phyloP scores from a whole-genome alignment of 2,329 filamentous ascomycete species.

The Lecanicillium sp. region DNA sequence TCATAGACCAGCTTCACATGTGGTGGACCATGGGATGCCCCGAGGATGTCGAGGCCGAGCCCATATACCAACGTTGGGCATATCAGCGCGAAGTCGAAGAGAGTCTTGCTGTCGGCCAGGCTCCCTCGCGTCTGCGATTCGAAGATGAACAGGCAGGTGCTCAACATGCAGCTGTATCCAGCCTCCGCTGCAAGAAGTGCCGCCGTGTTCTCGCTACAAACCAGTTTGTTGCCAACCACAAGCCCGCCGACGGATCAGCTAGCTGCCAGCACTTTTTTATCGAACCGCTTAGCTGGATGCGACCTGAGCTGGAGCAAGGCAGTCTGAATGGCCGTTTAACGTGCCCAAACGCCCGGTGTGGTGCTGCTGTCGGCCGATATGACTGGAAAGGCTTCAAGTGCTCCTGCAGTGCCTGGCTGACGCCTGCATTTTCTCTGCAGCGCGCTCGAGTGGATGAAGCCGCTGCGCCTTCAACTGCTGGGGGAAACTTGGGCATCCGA shows the following conservation, averaged over 20 bases:
- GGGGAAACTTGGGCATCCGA: constrained; percentile 42
- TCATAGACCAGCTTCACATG: constrained; percentile 80
- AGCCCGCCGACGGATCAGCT: constrained; percentile 22
- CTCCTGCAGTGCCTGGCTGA: constrained; percentile 84
- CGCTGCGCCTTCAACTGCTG: constrained; percentile 16
- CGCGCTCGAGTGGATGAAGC: constrained; percentile 75
- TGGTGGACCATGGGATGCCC: constrained; percentile 87
- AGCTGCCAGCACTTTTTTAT: constrained; percentile 82
- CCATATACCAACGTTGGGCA: constrained; percentile 70
- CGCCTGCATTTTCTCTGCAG: constrained; percentile 82
- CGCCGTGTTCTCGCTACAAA: constrained; percentile 55
- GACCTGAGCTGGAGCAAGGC: constrained; percentile 70
- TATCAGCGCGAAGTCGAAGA: constrained; percentile 51
- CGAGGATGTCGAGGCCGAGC: constrained; percentile 55
- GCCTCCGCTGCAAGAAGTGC: constrained; percentile 84
- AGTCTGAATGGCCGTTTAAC: constrained; percentile 76
- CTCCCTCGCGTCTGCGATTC: constrained; percentile 78
- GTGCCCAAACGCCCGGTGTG: constrained; percentile 75
- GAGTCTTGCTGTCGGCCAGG: constrained; percentile 64
- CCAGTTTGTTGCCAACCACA: constrained; percentile 62
- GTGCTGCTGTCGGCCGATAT: constrained; percentile 81
- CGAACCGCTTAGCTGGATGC: constrained; percentile 95
- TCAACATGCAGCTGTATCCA: constrained; percentile 23
- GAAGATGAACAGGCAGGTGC: constrained; percentile 60
- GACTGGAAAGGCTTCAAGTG: constrained; percentile 95